Evolutionary conservation across 768 basidiomycete genomes (phyloP), one percentile per base, ranked within the genome.

Genomic region (Leccinum olivaceopallidum): DNA sequence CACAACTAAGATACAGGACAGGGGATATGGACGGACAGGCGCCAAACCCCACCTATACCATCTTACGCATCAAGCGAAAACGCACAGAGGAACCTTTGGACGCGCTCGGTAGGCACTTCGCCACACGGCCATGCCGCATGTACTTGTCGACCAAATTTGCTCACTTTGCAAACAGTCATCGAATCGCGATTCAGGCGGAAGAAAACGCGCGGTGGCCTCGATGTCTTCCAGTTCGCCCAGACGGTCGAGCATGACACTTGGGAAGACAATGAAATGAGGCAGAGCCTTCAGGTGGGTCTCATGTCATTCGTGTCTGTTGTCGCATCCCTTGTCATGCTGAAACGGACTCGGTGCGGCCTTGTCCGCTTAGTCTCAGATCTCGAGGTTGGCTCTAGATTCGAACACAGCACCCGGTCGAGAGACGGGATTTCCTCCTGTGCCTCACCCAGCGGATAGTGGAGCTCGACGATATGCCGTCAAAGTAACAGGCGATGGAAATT

Each of bases 21-120:
- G n/a, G n/a, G 4, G 50, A 7, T 53, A 75, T 73, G 73, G 63
- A 68, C 4, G 13, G 18, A 13, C 70, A 68, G 50, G 13, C 56
- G 20, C 64, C 56, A 39, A 68, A 70, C 53, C 80, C 80, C 56
- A 71, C 83, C 7, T 88, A 84, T 67, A 89, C 91, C 1, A 87
- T 93, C 66, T 73, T 93, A 34, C 84, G 92, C 34, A 91, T 93
- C 73, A 93, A 93, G 72, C 82, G 91, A 36, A 92, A 92, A 68
- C 80, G 92, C 24, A 88, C 83, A 37, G 91, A 93, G 65, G 91
- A 92, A 68, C 89, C 91, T 37, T 77, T 92, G 52, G 91, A 93
- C 75, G 91, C 88, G 37, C 78, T 93, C 64, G 88, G 91, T 88
- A 76, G 66, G 79, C 72, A 42, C 62, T 53, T 58, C 30, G 42